Conservation (phyloP, 768 basidiomycete genomes). For the Suillus decipiens region DNA sequence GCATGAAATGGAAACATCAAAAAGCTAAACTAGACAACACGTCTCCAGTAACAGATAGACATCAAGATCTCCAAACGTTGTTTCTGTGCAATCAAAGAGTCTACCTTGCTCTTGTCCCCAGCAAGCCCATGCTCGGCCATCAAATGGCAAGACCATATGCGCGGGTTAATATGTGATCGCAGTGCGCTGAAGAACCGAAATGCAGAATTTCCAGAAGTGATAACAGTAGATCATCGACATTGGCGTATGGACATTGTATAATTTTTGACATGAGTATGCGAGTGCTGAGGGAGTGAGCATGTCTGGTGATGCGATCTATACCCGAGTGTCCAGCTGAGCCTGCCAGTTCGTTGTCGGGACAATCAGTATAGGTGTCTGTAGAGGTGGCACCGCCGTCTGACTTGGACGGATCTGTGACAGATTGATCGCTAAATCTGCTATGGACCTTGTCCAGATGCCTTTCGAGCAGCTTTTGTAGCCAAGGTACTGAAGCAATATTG, state of each 20-base stretch:
- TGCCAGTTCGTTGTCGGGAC: slow-evolving; percentile 20
- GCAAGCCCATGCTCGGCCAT: slow-evolving; percentile 63
- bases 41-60: not conserved
- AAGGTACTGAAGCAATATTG: slow-evolving; percentile 64
- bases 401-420: slow-evolving; percentile 6
- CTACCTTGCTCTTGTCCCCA: slow-evolving; percentile 59
- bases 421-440: slow-evolving; percentile 20
- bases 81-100: slow-evolving; percentile 44
- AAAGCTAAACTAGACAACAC: not conserved
- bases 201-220: slow-evolving; percentile 10
- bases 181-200: slow-evolving; percentile 33
- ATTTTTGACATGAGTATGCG: slow-evolving; percentile 37
- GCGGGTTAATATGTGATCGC: slow-evolving; percentile 75
- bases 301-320: slow-evolving; percentile 62
- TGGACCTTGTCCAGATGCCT: slow-evolving; percentile 68
- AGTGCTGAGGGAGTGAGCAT: slow-evolving; percentile 52
- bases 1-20: not conserved
- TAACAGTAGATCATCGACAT: slow-evolving; percentile 37
- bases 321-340: slow-evolving; percentile 13
- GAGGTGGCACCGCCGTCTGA: slow-evolving; percentile 33
- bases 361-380: slow-evolving; percentile 42
- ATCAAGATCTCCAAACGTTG: not conserved
- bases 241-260: slow-evolving; percentile 65
- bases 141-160: slow-evolving; percentile 90
- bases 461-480: slow-evolving; percentile 83